Evolutionary conservation across 371 early-diverging fungal species (phyloP).

Genomic region (Apophysomyces sp.): DNA sequence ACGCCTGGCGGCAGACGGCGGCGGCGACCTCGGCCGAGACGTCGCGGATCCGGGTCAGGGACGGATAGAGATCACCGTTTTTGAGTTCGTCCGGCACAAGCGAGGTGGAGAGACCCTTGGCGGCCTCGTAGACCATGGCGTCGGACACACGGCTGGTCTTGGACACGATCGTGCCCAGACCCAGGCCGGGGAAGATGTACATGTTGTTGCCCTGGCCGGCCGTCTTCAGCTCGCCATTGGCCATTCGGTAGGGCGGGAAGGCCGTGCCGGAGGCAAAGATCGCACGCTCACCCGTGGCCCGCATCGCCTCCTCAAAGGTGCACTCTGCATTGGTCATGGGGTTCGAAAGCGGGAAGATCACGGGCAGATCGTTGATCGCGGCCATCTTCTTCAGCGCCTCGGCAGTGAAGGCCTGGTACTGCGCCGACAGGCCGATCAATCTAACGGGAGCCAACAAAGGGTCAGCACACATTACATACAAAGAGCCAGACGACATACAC

Average conservation of each 20-base stretch:
- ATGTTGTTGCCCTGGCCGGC: constrained; percentile 92
- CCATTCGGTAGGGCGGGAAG: constrained; percentile 75
- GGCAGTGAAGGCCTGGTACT: constrained; percentile 70
- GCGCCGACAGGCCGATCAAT: constrained; percentile 83
- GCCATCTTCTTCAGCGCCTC: constrained; percentile 68
- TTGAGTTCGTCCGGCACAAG: constrained; percentile 66
- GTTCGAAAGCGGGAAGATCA: constrained; percentile 93
- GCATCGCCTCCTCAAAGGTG: constrained; percentile 88
- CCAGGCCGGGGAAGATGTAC: constrained; percentile 90
- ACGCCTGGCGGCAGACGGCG: constrained; percentile 69
- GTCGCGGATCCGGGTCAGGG: constrained; percentile 79
- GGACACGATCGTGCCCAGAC: constrained; percentile 79
- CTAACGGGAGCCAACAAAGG: constrained; percentile 2
- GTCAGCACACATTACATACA: not conserved
- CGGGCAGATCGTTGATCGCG: constrained; percentile 75
- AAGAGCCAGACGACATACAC: constrained; percentile 31
- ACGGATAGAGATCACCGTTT: constrained; percentile 76
- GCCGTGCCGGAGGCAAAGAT: constrained; percentile 94
- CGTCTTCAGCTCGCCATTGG: constrained; percentile 50
- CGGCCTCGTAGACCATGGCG: constrained; percentile 75
- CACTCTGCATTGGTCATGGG: constrained; percentile 89
- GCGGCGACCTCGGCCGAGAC: constrained; percentile 78
- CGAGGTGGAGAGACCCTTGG: constrained; percentile 80
- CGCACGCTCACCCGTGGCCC: constrained; percentile 71
- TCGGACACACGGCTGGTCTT: constrained; percentile 73